These are phyloP conservation scores for Mortierella polycephala DNA, from an alignment of 371 early-diverging fungal genomes.

Conservation along the genomic window DNA sequence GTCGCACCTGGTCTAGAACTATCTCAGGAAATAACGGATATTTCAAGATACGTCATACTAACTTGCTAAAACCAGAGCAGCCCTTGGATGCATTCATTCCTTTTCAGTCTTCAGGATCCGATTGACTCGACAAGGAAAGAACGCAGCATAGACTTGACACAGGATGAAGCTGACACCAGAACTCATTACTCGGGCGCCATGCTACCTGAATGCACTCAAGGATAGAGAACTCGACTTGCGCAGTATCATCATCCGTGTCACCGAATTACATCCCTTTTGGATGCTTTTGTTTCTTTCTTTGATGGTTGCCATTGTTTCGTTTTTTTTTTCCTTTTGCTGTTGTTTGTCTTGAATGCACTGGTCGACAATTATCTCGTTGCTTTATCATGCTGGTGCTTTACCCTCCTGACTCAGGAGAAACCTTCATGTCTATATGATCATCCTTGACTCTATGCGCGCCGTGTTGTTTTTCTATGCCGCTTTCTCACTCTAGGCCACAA, in stretches of 20 bases:
- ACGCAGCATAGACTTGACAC: background rate
- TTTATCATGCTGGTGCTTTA: background rate
- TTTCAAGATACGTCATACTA: too few relatives aligned
- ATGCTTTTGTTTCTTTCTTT: background rate
- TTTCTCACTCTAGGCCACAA: constrained; percentile 71
- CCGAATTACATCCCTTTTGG: background rate
- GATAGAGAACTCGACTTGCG: constrained; percentile 92
- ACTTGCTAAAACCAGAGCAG: too few relatives aligned
- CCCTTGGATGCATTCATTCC: background rate
- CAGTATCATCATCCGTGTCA: constrained; percentile 62
- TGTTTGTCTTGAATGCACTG: background rate
- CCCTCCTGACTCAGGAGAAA: background rate
- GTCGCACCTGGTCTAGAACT: too few relatives aligned
- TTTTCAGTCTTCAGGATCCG: constrained; percentile 14
- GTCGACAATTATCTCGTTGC: background rate
- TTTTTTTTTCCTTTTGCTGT: constrained; percentile 6
- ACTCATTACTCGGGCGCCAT: constrained; percentile 73
- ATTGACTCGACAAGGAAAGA: background rate
- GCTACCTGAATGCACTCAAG: constrained; percentile 85
- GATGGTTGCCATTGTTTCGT: background rate
- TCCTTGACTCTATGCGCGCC: constrained; percentile 25
- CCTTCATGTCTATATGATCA: background rate
- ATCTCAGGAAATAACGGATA: too few relatives aligned
- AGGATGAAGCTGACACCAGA: constrained; percentile 86
- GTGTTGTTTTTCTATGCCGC: background rate